Conservation (phyloP, 192 early-diverging fungal species). For the Rhizophlyctis rosea region DNA sequence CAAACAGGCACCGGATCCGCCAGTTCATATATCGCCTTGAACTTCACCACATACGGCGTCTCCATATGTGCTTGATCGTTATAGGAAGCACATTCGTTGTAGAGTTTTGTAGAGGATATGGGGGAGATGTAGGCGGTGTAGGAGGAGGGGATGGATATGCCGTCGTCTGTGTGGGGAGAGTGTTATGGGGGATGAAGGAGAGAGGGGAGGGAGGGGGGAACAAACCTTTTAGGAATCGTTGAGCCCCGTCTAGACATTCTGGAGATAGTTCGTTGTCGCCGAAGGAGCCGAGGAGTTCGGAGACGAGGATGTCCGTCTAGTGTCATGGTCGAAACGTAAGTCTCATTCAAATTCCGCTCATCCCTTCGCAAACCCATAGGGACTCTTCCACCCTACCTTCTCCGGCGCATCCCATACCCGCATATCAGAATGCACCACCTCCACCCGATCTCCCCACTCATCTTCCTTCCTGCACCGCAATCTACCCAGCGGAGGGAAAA, state of each 20-base stretch:
- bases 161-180: constrained; percentile 49
- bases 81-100: constrained; percentile 66
- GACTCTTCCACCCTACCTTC: constrained; percentile 37
- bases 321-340: too few species aligned
- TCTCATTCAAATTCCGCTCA: constrained; percentile 7
- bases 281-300: constrained; percentile 95
- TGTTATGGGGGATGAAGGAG: too few species aligned
- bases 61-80: constrained; percentile 71
- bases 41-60: constrained; percentile 97
- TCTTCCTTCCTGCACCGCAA: constrained; percentile 70
- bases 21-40: constrained; percentile 70
- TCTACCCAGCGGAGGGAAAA: too few species aligned
- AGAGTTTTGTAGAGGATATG: constrained; percentile 80
- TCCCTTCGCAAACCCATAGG: too few species aligned
- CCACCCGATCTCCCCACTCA: constrained; percentile 79
- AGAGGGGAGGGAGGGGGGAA: background rate
- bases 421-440: constrained; percentile 88
- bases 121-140: constrained; percentile 88
- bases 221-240: constrained; percentile 67
- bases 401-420: constrained; percentile 71
- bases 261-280: constrained; percentile 99
- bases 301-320: constrained; percentile 88
- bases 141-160: constrained; percentile 85
- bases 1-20: constrained; percentile 70
- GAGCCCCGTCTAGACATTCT: constrained; percentile 93